Evolutionary conservation across 2,329 filamentous ascomycete genomes (phyloP).

Genomic region (Plectosphaerella cucumerina): DNA sequence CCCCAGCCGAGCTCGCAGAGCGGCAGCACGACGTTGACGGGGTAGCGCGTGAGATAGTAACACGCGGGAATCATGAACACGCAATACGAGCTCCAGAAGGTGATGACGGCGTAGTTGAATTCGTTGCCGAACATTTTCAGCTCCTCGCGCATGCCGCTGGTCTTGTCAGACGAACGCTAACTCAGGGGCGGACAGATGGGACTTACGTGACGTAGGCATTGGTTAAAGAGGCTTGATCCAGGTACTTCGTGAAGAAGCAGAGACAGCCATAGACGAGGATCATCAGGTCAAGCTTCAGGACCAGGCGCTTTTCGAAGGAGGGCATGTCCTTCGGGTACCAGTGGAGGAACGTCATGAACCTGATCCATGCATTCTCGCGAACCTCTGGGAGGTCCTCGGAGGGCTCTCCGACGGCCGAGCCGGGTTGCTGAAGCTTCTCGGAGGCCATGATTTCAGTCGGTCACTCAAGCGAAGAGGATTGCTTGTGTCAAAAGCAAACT

Average conservation of each 20-base stretch:
- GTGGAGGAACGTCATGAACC: constrained; percentile 19
- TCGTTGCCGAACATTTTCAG: constrained; percentile 27
- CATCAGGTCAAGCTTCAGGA: constrained; percentile 31
- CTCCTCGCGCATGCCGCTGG: constrained; percentile 32
- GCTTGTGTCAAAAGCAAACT: too few species aligned
- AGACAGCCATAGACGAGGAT: constrained; percentile 32
- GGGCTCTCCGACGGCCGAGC: neutral
- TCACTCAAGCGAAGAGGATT: too few species aligned
- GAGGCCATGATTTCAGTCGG: neutral
- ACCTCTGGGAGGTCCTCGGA: neutral
- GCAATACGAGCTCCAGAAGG: constrained; percentile 33
- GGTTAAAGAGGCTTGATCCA: constrained; percentile 31
- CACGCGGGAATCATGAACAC: constrained; percentile 34
- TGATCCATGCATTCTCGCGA: constrained; percentile 18
- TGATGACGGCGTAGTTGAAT: constrained; percentile 23
- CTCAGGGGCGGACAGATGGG: too few species aligned
- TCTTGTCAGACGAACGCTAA: neutral
- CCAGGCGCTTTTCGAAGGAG: constrained; percentile 24
- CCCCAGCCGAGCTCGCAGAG: constrained; percentile 25
- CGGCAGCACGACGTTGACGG: constrained; percentile 27
- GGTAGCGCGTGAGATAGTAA: constrained; percentile 30
- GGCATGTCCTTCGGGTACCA: constrained; percentile 29
- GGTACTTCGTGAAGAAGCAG: constrained; percentile 34
- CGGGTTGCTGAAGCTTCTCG: neutral
- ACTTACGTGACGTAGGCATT: constrained; percentile 30